phyloP scores from a whole-genome alignment of 2,329 filamentous ascomycete genomes.

The Fusarium goolgardi region DNA sequence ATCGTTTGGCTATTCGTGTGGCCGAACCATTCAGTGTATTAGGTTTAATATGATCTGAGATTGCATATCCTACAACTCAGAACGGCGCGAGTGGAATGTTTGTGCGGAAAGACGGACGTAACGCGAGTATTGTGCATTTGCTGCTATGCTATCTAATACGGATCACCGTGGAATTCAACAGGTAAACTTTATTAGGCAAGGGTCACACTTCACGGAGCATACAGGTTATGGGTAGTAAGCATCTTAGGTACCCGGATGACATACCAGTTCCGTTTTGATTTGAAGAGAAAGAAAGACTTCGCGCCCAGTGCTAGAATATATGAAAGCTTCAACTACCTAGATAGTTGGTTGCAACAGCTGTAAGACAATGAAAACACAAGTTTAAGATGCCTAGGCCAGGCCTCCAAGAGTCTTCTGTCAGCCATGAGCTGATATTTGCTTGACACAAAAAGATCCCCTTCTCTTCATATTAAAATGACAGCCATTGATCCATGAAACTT shows the following conservation, averaged over 20 bases:
- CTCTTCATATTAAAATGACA: slow-evolving; percentile 7
- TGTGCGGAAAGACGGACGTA: slow-evolving; percentile 10
- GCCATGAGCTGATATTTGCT: slow-evolving; percentile 19
- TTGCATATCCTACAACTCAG: slow-evolving; percentile 5
- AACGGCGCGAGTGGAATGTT: slow-evolving; percentile 12
- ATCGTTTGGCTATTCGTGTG: neutral
- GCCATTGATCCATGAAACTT: neutral
- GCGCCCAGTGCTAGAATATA: slow-evolving; percentile 14
- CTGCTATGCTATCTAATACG: neutral
- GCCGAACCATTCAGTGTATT: slow-evolving; percentile 4
- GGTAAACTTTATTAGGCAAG: neutral
- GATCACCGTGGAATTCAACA: neutral
- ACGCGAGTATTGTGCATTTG: slow-evolving; percentile 5
- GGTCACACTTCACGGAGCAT: neutral
- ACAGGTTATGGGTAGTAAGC: neutral
- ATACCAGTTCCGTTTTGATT: slow-evolving; percentile 23
- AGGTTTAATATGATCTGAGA: neutral
- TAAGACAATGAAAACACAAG: slow-evolving; percentile 26
- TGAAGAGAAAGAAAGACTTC: neutral
- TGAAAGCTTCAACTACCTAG: neutral
- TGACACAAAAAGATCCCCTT: slow-evolving; percentile 9
- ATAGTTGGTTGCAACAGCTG: slow-evolving; percentile 1
- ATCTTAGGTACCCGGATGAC: slow-evolving; percentile 22
- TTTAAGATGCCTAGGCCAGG: slow-evolving; percentile 12
- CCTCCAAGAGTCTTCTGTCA: slow-evolving; percentile 24